Evolutionary conservation across 1,284 basidiomycete species (phyloP).

Genomic region (Schizophyllum amplum): DNA sequence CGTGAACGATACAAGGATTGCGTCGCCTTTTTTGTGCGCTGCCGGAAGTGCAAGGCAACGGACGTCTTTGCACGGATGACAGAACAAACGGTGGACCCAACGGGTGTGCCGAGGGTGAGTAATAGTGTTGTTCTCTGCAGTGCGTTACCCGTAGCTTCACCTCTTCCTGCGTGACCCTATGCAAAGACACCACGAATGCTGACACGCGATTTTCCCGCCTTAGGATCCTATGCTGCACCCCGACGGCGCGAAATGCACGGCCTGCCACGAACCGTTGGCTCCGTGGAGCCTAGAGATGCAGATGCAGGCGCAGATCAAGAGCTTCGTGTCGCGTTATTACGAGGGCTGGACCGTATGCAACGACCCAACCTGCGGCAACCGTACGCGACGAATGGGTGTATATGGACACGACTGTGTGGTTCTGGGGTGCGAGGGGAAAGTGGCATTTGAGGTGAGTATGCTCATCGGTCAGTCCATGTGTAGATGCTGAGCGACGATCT

Average conservation of each 20-base stretch:
- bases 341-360: slow-evolving; percentile 85
- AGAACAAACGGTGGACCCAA: slow-evolving; percentile 49
- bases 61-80: slow-evolving; percentile 60
- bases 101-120: not conserved
- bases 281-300: slow-evolving; percentile 70
- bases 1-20: slow-evolving; percentile 79
- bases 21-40: slow-evolving; percentile 63
- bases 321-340: slow-evolving; percentile 78
- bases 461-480: not conserved
- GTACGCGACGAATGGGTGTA: slow-evolving; percentile 88
- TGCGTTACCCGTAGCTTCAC: too few relatives aligned
- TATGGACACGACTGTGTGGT: slow-evolving; percentile 80
- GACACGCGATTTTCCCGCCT: not conserved
- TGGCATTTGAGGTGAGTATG: slow-evolving; percentile 64
- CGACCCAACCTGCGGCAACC: slow-evolving; percentile 76
- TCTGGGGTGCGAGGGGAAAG: slow-evolving; percentile 58
- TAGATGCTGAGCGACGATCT: not conserved
- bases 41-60: slow-evolving; percentile 61
- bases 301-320: slow-evolving; percentile 79
- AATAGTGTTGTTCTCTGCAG: not conserved
- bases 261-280: slow-evolving; percentile 51
- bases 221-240: slow-evolving; percentile 39
- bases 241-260: slow-evolving; percentile 48
- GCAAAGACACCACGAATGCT: too few relatives aligned
- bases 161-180: too few relatives aligned